Conservation (phyloP, 495 filamentous ascomycete genomes). For the Penicillium subrubescens region DNA sequence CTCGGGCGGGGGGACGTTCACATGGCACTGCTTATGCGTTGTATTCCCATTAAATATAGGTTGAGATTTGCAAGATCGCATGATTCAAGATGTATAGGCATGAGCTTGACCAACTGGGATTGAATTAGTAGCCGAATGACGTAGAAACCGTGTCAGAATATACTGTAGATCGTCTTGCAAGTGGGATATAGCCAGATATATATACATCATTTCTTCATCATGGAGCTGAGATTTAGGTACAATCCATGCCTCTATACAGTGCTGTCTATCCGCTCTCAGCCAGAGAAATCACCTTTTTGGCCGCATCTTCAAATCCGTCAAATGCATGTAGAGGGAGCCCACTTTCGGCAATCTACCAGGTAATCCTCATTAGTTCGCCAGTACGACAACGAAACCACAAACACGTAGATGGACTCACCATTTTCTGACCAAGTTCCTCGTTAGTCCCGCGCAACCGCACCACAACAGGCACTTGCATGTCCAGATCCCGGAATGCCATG, state of each 20-base stretch:
- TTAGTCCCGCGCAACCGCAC: conserved; percentile 84
- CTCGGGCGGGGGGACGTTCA: conserved; percentile 7
- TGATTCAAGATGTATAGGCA: not conserved
- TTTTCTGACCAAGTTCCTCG: conserved; percentile 71
- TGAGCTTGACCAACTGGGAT: not conserved
- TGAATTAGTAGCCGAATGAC: not conserved
- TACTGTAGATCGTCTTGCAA: not conserved
- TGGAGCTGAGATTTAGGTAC: not conserved
- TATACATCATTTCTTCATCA: not conserved
- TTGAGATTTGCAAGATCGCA: not conserved
- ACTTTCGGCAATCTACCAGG: conserved; percentile 65
- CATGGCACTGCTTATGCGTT: not conserved
- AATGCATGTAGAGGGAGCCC: conserved; percentile 73
- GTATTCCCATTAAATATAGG: not conserved
- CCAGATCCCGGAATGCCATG: conserved; percentile 72
- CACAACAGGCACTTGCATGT: conserved; percentile 73
- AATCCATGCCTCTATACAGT: conserved; percentile 3
- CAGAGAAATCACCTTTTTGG: conserved; percentile 71
- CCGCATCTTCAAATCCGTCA: conserved; percentile 81
- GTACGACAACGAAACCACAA: too few species aligned
- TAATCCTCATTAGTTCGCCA: conserved; percentile 2
- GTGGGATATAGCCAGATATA: not conserved
- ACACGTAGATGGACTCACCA: conserved; percentile 47
- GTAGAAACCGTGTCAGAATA: not conserved
- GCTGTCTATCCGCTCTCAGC: conserved; percentile 29